Evolutionary conservation across 306 rosid genomes (phyloP), one percentile per base, ranked within the genome.

Genomic region (Lathyrus sativus): DNA sequence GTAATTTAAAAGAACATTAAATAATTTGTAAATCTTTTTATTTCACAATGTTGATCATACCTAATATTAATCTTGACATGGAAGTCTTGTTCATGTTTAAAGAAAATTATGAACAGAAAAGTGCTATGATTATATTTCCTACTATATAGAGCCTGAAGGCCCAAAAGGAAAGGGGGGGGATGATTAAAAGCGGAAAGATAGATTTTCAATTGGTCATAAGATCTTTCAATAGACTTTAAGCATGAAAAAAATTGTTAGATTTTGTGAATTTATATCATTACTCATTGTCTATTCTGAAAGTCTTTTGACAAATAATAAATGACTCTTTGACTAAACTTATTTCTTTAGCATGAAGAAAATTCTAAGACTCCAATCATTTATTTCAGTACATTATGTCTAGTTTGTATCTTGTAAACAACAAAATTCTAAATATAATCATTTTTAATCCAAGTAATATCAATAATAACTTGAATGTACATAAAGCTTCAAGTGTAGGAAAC

Each of bases 401-500:
- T 55, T 4, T 7, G 69, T 5, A 56, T 63, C 58, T 65, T 31
- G 60, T 48, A 57, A 64, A 28, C 72, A 58, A 63, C 35, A 51
- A 46, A 38, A 56, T 50, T 46, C 42, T 24, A 51, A 65, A 65
- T 59, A 35, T 54, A 42, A 57, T 65, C 46, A 29, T 44, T 18
- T 19, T 13, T 56, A 17, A 5, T 19, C 17, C 57, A 13, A 14
- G 24, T 13, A 18, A 39, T 59, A 60, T 43, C 2, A 56, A 55
- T 45, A 15, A 64, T 42, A 28, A 28, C 31, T 35, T 29, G 44
- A 71, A 51, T 43, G 51, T 12, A 46, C 60, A 14, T 28, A 49
- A 48, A 44, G 60, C 45, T 28, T 73, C 39, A 26, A 24, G 33
- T 22, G 49, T 39, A 22, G 19, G 37, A 80, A 67, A 77, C 59